Conservation (phyloP, 1,284 basidiomycete species). For the Farysia itapuensis region DNA sequence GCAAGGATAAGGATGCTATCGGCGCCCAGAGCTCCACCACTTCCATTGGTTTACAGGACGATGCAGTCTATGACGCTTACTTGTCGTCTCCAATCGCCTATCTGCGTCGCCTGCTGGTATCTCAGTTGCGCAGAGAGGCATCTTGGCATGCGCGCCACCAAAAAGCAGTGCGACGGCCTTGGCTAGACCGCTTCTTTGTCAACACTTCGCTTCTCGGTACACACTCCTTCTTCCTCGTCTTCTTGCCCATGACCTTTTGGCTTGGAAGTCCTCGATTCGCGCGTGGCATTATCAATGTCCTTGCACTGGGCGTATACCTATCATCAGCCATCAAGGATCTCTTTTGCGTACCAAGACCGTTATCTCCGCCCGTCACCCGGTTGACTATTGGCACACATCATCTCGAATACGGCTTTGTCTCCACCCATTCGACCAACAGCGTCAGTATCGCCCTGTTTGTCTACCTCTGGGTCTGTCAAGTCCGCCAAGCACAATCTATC, state of each 20-base stretch:
- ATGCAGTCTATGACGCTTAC: conserved; percentile 46
- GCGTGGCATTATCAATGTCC: conserved; percentile 65
- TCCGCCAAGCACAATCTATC: neutral
- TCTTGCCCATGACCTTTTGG: conserved; percentile 83
- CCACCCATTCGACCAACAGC: conserved; percentile 90
- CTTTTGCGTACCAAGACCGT: conserved; percentile 86
- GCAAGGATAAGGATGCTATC: conserved; percentile 13
- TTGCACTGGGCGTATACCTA: conserved; percentile 79
- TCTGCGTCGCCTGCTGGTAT: conserved; percentile 31
- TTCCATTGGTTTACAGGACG: conserved; percentile 41
- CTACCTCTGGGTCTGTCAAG: conserved; percentile 43
- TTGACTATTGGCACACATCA: conserved; percentile 64
- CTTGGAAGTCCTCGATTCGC: conserved; percentile 75
- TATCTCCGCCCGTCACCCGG: conserved; percentile 83
- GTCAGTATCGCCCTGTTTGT: conserved; percentile 72
- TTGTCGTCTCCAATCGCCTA: conserved; percentile 32
- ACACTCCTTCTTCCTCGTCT: conserved; percentile 91
- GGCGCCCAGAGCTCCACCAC: conserved; percentile 28
- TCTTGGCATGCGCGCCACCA: conserved; percentile 39
- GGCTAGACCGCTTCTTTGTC: conserved; percentile 83
- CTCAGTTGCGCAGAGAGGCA: conserved; percentile 24
- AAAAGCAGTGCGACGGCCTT: conserved; percentile 61
- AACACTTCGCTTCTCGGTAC: conserved; percentile 78
- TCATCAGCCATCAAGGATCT: conserved; percentile 85
- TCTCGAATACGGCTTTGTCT: conserved; percentile 82